Evolutionary conservation across 331 rosid genomes (phyloP).

Genomic region (Malus hybrid): DNA sequence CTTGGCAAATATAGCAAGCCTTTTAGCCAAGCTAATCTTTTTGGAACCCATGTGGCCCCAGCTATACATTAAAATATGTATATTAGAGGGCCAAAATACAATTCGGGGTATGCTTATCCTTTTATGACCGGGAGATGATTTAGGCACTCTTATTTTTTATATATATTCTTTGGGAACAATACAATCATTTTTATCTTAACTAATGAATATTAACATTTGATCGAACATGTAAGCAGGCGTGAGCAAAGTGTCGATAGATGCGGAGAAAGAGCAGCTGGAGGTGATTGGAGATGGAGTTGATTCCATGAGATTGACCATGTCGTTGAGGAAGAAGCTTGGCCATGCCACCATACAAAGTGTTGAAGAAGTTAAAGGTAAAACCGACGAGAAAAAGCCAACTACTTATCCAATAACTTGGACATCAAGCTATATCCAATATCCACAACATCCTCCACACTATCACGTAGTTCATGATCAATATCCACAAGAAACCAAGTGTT

Average conservation of each 20-base stretch:
- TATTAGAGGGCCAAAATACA: too few species aligned
- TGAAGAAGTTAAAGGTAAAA: neutral
- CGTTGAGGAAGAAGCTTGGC: slow-evolving; percentile 8
- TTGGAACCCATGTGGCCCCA: too few species aligned
- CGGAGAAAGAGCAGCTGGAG: neutral
- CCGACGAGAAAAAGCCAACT: neutral
- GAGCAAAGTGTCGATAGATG: neutral
- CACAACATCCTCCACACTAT: too few species aligned
- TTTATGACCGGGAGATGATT: too few species aligned
- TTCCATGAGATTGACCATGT: neutral
- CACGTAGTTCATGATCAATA: too few species aligned
- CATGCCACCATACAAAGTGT: neutral
- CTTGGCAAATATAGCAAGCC: too few species aligned
- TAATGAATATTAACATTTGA: too few species aligned
- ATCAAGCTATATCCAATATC: neutral
- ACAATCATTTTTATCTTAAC: neutral
- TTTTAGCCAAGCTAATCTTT: too few species aligned
- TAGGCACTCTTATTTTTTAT: too few species aligned
- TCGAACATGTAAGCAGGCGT: neutral
- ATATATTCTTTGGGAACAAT: neutral
- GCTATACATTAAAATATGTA: too few species aligned
- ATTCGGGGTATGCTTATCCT: too few species aligned
- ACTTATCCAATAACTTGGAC: neutral
- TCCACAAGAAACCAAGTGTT: too few species aligned
- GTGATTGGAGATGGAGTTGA: slow-evolving; percentile 2